phyloP scores from a whole-genome alignment of 768 basidiomycete species.

The Podaxis sp. region DNA sequence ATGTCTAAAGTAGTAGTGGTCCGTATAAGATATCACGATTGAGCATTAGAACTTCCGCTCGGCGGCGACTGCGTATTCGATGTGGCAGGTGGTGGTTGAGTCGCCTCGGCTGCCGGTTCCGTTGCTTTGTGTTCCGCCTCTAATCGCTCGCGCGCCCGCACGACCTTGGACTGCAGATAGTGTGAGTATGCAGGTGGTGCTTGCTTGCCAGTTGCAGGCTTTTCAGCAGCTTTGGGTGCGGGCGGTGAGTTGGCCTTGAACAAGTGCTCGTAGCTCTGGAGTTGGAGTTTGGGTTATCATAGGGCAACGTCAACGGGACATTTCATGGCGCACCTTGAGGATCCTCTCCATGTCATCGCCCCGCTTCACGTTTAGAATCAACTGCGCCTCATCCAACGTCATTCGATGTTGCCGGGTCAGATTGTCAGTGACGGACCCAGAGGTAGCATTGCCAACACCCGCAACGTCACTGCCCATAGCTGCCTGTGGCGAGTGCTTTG shows the following conservation, averaged over 20 bases:
- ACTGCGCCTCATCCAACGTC: conserved; percentile 92
- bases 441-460: conserved; percentile 72
- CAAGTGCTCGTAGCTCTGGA: conserved; percentile 87
- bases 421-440: conserved; percentile 75
- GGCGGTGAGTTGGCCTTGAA: conserved; percentile 86
- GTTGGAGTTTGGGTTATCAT: conserved; percentile 2
- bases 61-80: conserved; percentile 10
- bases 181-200: conserved; percentile 63
- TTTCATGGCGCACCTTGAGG: conserved; percentile 54
- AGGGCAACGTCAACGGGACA: not conserved
- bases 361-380: conserved; percentile 86
- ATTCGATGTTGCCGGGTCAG: conserved; percentile 85
- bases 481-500: conserved; percentile 74
- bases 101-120: conserved; percentile 22
- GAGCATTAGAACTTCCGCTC: not conserved
- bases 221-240: conserved; percentile 47
- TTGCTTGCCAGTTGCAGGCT: conserved; percentile 42
- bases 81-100: conserved; percentile 19
- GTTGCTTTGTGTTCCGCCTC: conserved; percentile 69
- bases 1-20: not conserved
- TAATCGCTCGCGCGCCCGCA: conserved; percentile 91
- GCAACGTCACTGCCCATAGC: conserved; percentile 66
- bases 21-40: not conserved
- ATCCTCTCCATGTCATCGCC: conserved; percentile 68
- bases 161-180: conserved; percentile 97